Evolutionary conservation across 1,284 basidiomycete species (phyloP), one percentile per base, ranked within the genome.

Genomic region (Leccinum proximum): DNA sequence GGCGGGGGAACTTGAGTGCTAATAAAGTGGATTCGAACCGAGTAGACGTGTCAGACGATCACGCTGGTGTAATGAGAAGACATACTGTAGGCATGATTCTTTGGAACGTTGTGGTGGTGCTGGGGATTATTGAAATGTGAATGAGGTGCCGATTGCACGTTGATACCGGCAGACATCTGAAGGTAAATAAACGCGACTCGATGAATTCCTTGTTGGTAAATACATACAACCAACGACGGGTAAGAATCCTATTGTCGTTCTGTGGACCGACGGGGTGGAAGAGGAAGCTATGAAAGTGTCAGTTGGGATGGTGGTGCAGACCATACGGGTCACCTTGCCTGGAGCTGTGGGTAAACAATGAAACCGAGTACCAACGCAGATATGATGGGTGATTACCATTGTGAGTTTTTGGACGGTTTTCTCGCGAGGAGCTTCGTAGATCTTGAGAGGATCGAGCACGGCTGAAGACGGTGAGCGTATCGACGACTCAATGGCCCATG

Each of bases 401-500:
- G 35, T 35, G 8, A 35, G 35, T 35, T 35, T 35, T 35, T 35
- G 35, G 35, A 35, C 35, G 35, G 35, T 35, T 35, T 35, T 35
- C 35, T 35, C 35, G 30, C 71, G 73, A 62, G 72, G 72, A 10
- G 70, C 68, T 62, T 75, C 72, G 58, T 71, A 75, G 10, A 78
- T 67, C 63, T 79, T 78, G 67, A 77, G 69, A 37, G 70, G 70
- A n/a, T 73, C 74, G 14, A 77, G 69, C 35, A 71, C 65, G 9
- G 67, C 65, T 5, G 68, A 70, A 65, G 66, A 79, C 67, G 63
- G 79, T 74, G 66, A 73, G 40, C 75, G 75, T 62, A 75, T 73
- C 13, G 79, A 76, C 5, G 79, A 81, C 58, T 81, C 79, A 33
- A 77, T 75, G 2, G 75, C 80, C 79, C 80, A 81, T 13, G 81